Evolutionary conservation across 768 basidiomycete genomes (phyloP).

Genomic region (Cytidiella melzeri): DNA sequence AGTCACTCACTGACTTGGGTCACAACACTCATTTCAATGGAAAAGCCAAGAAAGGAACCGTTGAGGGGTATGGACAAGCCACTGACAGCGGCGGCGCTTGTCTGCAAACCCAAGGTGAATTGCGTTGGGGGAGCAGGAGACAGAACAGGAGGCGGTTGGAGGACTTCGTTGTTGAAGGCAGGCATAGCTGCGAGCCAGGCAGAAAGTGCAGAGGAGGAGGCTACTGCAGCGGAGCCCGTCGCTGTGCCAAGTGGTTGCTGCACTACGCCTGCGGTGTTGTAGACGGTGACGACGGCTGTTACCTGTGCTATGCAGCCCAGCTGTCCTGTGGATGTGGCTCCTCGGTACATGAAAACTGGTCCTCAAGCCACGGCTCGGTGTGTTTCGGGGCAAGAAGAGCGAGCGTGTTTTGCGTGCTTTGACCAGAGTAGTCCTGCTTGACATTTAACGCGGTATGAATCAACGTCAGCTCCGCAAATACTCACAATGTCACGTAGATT

Average conservation of each 20-base stretch:
- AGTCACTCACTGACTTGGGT: conserved; percentile 52
- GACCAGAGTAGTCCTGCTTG: conserved; percentile 33
- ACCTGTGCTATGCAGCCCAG: too few species aligned
- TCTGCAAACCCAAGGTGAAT: conserved; percentile 38
- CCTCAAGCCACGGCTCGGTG: conserved; percentile 44
- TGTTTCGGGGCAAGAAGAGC: conserved; percentile 28
- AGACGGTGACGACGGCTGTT: too few species aligned
- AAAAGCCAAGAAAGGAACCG: conserved; percentile 68
- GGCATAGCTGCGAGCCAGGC: conserved; percentile 40
- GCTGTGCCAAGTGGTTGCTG: too few species aligned
- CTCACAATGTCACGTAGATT: neutral
- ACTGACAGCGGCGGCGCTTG: conserved; percentile 17
- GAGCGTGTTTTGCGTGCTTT: neutral
- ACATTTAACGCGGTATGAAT: conserved; percentile 37
- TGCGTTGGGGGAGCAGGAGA: conserved; percentile 35
- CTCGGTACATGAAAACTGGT: conserved; percentile 30
- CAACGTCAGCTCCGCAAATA: conserved; percentile 34
- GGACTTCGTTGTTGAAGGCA: conserved; percentile 46
- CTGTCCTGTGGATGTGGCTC: conserved; percentile 21
- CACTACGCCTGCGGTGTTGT: too few species aligned
- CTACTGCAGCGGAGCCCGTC: conserved; percentile 21
- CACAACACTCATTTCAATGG: conserved; percentile 68
- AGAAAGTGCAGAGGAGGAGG: conserved; percentile 29
- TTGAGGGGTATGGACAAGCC: conserved; percentile 37
- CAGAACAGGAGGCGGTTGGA: conserved; percentile 46